phyloP scores from a whole-genome alignment of 2,329 filamentous ascomycete species.

The Hypoxylon rubiginosum region DNA sequence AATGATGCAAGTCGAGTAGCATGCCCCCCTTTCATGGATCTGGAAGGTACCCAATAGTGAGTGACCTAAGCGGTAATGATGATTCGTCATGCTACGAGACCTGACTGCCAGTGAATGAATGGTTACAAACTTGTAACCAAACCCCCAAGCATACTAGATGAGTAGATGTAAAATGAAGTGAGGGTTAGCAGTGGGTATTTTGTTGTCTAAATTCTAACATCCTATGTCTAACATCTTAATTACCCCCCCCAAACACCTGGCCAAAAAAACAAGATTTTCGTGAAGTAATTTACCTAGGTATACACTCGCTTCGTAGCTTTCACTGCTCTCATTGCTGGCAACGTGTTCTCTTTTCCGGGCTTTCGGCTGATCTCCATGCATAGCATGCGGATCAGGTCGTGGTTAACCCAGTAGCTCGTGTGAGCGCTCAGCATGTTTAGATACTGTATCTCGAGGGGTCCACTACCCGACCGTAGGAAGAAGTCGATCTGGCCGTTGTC shows the following conservation, averaged over 20 bases:
- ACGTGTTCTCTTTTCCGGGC: conserved; percentile 72
- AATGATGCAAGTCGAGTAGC: not conserved
- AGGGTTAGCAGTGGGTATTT: conserved; percentile 40
- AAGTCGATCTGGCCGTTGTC: conserved; percentile 98
- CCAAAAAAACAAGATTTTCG: conserved; percentile 21
- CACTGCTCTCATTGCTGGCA: conserved; percentile 70
- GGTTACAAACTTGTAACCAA: not conserved
- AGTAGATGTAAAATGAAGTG: not conserved
- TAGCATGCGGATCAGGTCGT: conserved; percentile 90
- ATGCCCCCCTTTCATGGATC: not conserved
- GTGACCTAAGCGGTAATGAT: not conserved
- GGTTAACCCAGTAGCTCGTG: conserved; percentile 90
- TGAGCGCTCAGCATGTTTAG: conserved; percentile 97
- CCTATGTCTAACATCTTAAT: conserved; percentile 3
- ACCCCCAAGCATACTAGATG: not conserved
- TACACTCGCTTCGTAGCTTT: conserved; percentile 62
- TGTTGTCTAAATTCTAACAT: conserved; percentile 40
- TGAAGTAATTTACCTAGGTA: conserved; percentile 1
- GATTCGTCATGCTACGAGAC: not conserved
- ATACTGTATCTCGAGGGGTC: conserved; percentile 94
- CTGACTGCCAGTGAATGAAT: not conserved
- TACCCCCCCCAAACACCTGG: conserved; percentile 27
- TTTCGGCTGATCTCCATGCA: conserved; percentile 87
- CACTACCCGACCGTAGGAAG: conserved; percentile 85
- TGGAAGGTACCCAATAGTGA: not conserved